These are phyloP conservation scores for Nitzschia putrida DNA, from an alignment of 108 stramenopile genomes.

Conservation along the genomic window DNA sequence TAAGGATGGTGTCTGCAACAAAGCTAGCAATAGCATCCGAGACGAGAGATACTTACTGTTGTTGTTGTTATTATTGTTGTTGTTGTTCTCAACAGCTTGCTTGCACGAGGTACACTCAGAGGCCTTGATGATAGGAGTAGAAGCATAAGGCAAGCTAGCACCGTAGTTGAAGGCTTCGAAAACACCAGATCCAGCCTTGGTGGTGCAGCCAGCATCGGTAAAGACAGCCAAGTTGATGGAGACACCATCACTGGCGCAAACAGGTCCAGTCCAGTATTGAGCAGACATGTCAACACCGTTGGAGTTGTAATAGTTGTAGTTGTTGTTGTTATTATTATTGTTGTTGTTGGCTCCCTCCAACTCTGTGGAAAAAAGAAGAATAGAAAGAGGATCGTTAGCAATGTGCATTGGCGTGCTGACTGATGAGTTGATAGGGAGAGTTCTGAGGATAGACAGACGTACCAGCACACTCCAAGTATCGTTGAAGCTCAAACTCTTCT, in stretches of 20 bases:
- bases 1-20: background rate
- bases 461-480: constrained; percentile 62
- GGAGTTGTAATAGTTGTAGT: constrained; percentile 48
- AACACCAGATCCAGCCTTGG: constrained; percentile 44
- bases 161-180: constrained; percentile 69
- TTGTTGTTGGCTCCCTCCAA: constrained; percentile 50
- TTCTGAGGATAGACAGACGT: constrained; percentile 7
- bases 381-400: background rate
- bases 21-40: background rate
- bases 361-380: constrained; percentile 40
- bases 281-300: constrained; percentile 34
- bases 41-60: constrained; percentile 15
- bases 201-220: constrained; percentile 70
- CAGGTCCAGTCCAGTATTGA: constrained; percentile 71
- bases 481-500: constrained; percentile 50
- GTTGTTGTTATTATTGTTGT: constrained; percentile 50
- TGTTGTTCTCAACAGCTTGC: constrained; percentile 45
- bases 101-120: constrained; percentile 69
- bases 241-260: constrained; percentile 70
- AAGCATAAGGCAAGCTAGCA: constrained; percentile 54
- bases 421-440: background rate
- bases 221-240: constrained; percentile 76
- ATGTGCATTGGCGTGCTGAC: background rate
- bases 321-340: constrained; percentile 51
- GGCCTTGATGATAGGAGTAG: constrained; percentile 45